Base-by-base conservation (phyloP, 306 rosid genomes). In the Prunus mume region DNA sequence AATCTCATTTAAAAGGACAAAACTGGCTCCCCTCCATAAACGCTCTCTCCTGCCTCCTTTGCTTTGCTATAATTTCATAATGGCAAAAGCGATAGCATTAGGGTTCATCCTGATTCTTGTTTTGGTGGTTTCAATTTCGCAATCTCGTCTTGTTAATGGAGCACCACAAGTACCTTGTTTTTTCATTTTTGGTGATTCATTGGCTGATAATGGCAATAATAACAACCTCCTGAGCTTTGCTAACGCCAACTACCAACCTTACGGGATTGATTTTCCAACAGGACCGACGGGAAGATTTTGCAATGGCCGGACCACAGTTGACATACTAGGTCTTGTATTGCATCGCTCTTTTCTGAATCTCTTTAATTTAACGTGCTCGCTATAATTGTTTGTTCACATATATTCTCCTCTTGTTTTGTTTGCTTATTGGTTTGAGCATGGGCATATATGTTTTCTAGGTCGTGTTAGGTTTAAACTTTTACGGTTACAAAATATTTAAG, bases 101-200 rank as follows among this genome's bases (percentile, higher is more conserved):
- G 20, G 61, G 61, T 56, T 56, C 61, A 58, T 25, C 6, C 4
- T 24, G 64, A 58, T 58, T 20, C 32, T 22, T 5, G 64, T 58
- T 58, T 22, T 58, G 32, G 17, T 58, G 64, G 5, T 58, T 58
- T 58, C 28, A 58, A n/a, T 55, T 32, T 10, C 50, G 12, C 24
- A 7, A 10, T 56, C 61, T 20, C 20, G 32, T 61, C 54, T 12
- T 70, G 65, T 71, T 71, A 11, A 30, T 54, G 75, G 61, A 56
- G 19, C 30, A 65, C 24, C 82, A 0, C 66, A 57, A 70, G 87
- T 83, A 3, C 83, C 89, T 12, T 84, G 93, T 7, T 46, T 72
- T 20, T 88, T 86, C 77, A 69, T 86, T 27, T 88, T 86, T 72
- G 95, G 95, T 0, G 93, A 92, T 51, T 88, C 93, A 12, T 46